Evolutionary conservation across 2,329 filamentous ascomycete species (phyloP), one percentile per base, ranked within the genome.

Genomic region (Fusarium bulbicola): DNA sequence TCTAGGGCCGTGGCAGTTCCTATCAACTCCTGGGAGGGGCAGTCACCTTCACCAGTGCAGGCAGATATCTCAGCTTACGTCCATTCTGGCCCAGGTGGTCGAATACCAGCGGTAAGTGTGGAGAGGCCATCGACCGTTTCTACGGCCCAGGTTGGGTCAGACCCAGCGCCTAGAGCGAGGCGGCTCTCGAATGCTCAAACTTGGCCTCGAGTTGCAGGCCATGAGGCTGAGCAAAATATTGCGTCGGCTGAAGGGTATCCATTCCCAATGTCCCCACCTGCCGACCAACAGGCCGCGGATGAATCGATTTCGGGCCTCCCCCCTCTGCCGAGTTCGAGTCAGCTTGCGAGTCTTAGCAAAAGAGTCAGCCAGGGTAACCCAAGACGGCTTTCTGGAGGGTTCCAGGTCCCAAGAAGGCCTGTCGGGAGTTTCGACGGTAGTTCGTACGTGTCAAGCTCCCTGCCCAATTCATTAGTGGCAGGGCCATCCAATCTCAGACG

Each of bases 341-440:
- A 86, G 64, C 67, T 83, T 39, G 77, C 80, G 16, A 81, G 80
- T 63, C 66, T 83, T 21, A 81, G 82, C 60, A 81, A 79, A 66
- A 81, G 82, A 40, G 80, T 81, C 28, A 81, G 82, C 20, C 81
- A 82, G 37, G 79, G 80, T 16, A 76, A 80, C 12, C 81, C 85
- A 14, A 81, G 82, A 14, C 84, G 84, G 7, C 75, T 85, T 10
- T 87, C 86, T 10, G 84, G 84, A 10, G 82, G 79, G 36, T 84
- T 86, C 32, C 76, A 80, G 16, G 78, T 84, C 3, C 82, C 84
- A 4, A 84, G 84, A 36, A 80, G 84, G 10, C 83, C 82, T 37
- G 79, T 84, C 15, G 82, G 81, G 52, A 80, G 79, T 61, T 80
- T 80, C n/a, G 74, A 74, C 56, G 76, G 73, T 70, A 74, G 61